Base-by-base conservation (phyloP, 352 stramenopile species). In the Aphanomyces astaci region DNA sequence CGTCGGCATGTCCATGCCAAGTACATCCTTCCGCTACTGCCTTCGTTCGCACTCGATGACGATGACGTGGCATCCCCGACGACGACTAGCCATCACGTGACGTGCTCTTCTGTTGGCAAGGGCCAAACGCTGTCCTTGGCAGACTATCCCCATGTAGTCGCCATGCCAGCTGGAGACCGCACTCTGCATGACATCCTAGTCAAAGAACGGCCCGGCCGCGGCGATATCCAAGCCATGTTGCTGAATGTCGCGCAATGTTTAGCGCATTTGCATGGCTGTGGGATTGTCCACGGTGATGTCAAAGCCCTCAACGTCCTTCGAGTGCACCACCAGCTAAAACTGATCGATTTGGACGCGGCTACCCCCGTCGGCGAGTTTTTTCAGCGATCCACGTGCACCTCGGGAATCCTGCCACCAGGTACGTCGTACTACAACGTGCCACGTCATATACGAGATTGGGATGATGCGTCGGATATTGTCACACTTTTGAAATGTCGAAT, bases 231-330 rank as follows among this genome's bases (percentile, higher is more conserved):
- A 19, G 9, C 13, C 10, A 13, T 25, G 24, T 19, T 57, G 13
- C 11, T 54, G 4, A 17, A 52, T 30, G 31, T 66, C 10, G 59
- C 36, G 4, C 22, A 46, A 30, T 22, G 27, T 10, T 15, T 66
- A 1, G 2, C 27, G 28, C 30, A 52, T 7, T 28, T 66, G 1
- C 59, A 66, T 28, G 17, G 7, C 4, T 5, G 11, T 22, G 32
- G 30, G 27, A 30, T 74, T 13, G 46, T 72, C 24, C 70, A 74
- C 48, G 70, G 70, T 19, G 70, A 74, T 24, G 22, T 74, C 17
- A 74, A 74, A 31, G 48, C 62, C 56, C 49, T 30, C 48, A 74
- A 74, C 24, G 64, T 74, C 4, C 31, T 74, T 40, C 64, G 70
- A n/a, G 33, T 72, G 22, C 19, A 40, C 4, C 19, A 72, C 30